Evolutionary conservation across 2,329 filamentous ascomycete species (phyloP), one percentile per base, ranked within the genome.

Genomic region (Pseudogymnoascus sp.): DNA sequence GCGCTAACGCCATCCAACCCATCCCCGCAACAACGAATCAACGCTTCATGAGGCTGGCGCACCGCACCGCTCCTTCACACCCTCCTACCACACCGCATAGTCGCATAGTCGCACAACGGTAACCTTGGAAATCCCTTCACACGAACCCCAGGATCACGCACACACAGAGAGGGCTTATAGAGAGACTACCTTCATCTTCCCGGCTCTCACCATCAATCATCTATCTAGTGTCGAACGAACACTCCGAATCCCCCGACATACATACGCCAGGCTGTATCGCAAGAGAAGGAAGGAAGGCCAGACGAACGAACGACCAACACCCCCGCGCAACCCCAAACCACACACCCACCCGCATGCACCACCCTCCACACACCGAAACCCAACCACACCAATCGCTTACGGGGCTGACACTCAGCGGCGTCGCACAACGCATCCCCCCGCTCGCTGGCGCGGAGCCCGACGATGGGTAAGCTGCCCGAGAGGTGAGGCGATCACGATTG

Each of bases 11-110:
- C 45, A 29, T 16, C 42, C 42, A 23, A 51, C 29, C 4, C 45
- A 51, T 51, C 45, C 45, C 45, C 45, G 45, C 23, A 51, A 51
- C 45, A 29, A 51, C 45, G 45, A 51, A 51, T 51, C 45, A 51
- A 51, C 23, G 23, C 23, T 5, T 21, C 23, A 29, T 29, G 23
- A 51, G 45, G 45, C 45, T 51, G 45, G 21, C 21, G 21, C 21
- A 21, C 21, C 45, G 45, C 45, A 51, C 14, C 14, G 14, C 45
- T 51, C 45, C 42, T 47, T 51, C 45, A 51, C 45, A 51, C 45
- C 45, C 14, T 29, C 29, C 45, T 23, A 51, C 7, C 45, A 2
- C 45, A 47, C n/a, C 42, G 21, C 42, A 26, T 21, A 14, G 21
- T 26, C 42, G 11, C 21, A 47, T 21, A 21, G n/a, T n/a, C n/a